Base-by-base conservation (phyloP, 768 basidiomycete genomes). In the Naganishia antarctica region DNA sequence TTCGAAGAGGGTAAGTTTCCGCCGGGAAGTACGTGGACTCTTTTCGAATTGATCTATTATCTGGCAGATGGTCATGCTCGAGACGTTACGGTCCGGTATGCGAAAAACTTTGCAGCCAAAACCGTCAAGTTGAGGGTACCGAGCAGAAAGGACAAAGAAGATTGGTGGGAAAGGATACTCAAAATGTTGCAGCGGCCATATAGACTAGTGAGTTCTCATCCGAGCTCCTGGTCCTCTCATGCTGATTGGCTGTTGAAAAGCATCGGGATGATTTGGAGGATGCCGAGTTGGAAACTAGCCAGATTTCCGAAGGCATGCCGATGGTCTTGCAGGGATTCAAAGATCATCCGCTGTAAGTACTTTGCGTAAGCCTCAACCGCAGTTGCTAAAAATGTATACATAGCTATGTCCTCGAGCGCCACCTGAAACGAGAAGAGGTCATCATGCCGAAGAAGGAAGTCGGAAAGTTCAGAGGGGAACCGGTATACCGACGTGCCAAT, bases 211-310 rank as follows among this genome's bases (percentile, higher is more conserved):
- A 69, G 85, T 73, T 15, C 50, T 58, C 5, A 57, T 25, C 18
- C 15, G 3, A 41, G 62, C 34, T 31, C 13, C 21, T 12, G 32
- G 44, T 59, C 61, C 47, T 5, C 44, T 31, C 23, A 15, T 18
- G 28, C 37, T 49, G 34, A 34, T n/a, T 57, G 40, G n/a, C n/a
- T 67, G 41, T 60, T 47, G 58, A 32, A 29, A 71, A 96, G 94
- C 83, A 91, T 75, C 84, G 96, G 66, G 94, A 98, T 75, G 90
- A 94, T 68, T 75, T 89, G 6, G 96, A 99, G 78, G 91, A 97
- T 70, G 88, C 89, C 26, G 91, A 96, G 77, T 80, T 99, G 25
- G 81, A 88, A 65, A 80, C 80, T 0, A 84, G 84, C 65, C 88
- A 90, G 73, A 76, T 89, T 74, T 86, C 83, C 49, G 93, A 94